These are phyloP conservation scores for Tylopilus sp. DNA, from an alignment of 768 basidiomycete species.

Conservation along the genomic window DNA sequence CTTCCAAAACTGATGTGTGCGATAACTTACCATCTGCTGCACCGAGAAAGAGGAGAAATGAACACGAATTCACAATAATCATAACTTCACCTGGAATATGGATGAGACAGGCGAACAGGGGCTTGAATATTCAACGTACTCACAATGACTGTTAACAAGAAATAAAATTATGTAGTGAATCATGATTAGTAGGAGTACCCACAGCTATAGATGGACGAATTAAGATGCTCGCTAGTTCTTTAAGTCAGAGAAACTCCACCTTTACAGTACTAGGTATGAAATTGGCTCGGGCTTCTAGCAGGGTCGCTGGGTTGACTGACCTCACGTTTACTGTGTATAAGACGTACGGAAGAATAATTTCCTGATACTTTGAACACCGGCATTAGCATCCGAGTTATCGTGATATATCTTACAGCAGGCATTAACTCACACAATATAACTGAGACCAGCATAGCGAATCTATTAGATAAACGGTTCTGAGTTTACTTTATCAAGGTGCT, in stretches of 20 bases:
- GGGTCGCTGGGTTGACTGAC: background rate
- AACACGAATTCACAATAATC: accelerated
- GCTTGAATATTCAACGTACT: no score
- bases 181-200: background rate
- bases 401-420: background rate
- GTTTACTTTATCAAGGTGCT: background rate
- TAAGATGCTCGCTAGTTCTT: background rate
- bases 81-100: background rate
- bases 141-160: no score
- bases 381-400: background rate
- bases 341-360: background rate
- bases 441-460: conserved; percentile 10
- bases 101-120: no score
- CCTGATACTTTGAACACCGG: background rate
- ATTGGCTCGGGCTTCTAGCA: background rate
- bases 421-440: background rate
- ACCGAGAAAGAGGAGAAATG: background rate
- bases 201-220: background rate
- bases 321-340: background rate
- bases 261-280: background rate
- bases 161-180: background rate
- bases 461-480: background rate
- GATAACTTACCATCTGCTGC: conserved; percentile 4
- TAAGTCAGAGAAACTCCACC: background rate
- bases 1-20: background rate